Evolutionary conservation across 75 land plant species (phyloP), one percentile per base, ranked within the genome.

Genomic region (Picea glauca): DNA sequence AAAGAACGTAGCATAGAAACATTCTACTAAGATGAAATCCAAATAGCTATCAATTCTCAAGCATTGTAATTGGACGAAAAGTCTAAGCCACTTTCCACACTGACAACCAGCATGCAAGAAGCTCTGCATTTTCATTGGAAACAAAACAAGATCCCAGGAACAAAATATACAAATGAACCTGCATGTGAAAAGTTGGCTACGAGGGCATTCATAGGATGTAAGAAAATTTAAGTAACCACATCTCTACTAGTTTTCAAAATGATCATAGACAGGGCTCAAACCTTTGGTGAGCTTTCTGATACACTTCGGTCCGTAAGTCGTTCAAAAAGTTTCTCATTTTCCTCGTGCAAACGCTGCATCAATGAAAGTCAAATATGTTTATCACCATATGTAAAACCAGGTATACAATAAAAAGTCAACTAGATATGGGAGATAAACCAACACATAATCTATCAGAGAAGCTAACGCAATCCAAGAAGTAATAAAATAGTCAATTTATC

Each of bases 291-390:
- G 50, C n/a, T 38, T n/a, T 40, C 33, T 15, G 79, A 30, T 30
- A 40, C 40, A 76, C 58, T 81, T 23, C 62, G 62, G 23, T 86
- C 85, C 5, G 88, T 86, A 26, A 86, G 77, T 17, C 88, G 88
- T 72, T 83, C 88, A 74, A 86, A 86, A 23, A 86, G 82, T 76
- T 86, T 86, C 78, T 86, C 88, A 86, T 86, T 86, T 72, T 86
- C 88, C 74, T 86, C 81, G 75, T 86, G 88, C 79, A 86, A 65
- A 15, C 85, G 81, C 88, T 85, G 80, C n/a, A 35, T 58, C 32
- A 79, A n/a, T 60, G 62, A n/a, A 60, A 60, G 56, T 50, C 12
- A 50, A 50, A 50, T 50, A 50, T 50, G 26, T 26, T 26, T 50
- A 50, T 50, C 56, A 50, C 12, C 56, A 50, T 50, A 50, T 50